These are phyloP conservation scores for Trametes sanguinea DNA, from an alignment of 768 basidiomycete genomes.

Conservation along the genomic window DNA sequence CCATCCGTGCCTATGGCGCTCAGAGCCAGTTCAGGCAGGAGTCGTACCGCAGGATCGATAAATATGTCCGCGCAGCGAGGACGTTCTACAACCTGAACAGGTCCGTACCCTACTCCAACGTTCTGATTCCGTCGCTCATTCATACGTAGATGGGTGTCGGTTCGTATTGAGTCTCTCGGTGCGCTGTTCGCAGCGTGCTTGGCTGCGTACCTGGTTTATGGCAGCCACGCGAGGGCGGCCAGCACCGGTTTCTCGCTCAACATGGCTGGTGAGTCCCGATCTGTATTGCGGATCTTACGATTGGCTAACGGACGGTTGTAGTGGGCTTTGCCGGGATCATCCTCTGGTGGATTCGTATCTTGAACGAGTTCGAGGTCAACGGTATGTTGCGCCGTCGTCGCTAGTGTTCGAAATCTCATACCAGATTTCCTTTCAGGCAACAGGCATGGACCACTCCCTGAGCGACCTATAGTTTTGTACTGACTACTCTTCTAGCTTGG, in stretches of 20 bases:
- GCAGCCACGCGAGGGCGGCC: constrained; percentile 41
- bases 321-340: constrained; percentile 61
- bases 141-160: constrained; percentile 43
- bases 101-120: background rate
- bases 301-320: constrained; percentile 1
- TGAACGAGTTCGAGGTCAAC: constrained; percentile 49
- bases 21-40: constrained; percentile 46
- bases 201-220: constrained; percentile 58
- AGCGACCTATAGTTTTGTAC: background rate
- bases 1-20: constrained; percentile 60
- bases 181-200: constrained; percentile 51
- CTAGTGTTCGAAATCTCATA: background rate
- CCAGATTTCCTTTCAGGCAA: constrained; percentile 28
- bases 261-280: constrained; percentile 40
- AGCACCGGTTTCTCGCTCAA: constrained; percentile 43
- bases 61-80: constrained; percentile 44
- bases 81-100: constrained; percentile 51
- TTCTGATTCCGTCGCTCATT: background rate
- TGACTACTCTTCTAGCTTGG: constrained; percentile 35
- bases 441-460: constrained; percentile 27
- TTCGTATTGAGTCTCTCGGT: constrained; percentile 58
- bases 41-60: constrained; percentile 48
- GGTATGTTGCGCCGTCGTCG: constrained; percentile 32
- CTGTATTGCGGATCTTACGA: background rate
- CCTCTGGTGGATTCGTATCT: constrained; percentile 49